A percentile compares a stretch with the other conserved stretches of the same genome.
Conservation (phyloP, 108 stramenopile genomes). For the Cyclotella atomus region DNA sequence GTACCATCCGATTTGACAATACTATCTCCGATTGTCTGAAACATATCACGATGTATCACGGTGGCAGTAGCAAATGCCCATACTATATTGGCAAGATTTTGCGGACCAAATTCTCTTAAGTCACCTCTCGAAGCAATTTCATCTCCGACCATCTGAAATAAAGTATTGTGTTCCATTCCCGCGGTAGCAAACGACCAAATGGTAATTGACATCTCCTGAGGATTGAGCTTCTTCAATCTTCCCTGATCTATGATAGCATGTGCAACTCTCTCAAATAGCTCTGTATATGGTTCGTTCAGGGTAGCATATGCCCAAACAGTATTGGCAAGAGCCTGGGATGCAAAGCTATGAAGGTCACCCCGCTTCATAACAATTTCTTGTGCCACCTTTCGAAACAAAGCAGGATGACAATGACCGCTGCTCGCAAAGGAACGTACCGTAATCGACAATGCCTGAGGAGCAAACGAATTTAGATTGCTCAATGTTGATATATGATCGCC, state of each 20-base stretch:
- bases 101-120: slow-evolving; percentile 1
- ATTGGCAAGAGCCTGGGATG: not conserved
- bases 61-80: not conserved
- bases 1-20: not conserved
- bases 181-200: slow-evolving; percentile 28
- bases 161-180: not conserved
- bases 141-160: slow-evolving; percentile 4
- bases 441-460: not conserved
- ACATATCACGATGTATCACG: not conserved
- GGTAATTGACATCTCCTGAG: slow-evolving; percentile 9
- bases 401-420: not conserved
- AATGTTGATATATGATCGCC: not conserved
- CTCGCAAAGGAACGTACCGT: not conserved
- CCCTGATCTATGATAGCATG: not conserved
- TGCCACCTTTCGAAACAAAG: not conserved
- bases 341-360: not conserved
- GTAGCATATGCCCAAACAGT: slow-evolving; percentile 25
- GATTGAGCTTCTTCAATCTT: not conserved
- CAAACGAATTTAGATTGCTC: not conserved
- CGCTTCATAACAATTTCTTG: not conserved
- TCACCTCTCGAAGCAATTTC: not conserved
- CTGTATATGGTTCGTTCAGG: not conserved
- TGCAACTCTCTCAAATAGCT: slow-evolving; percentile 1
- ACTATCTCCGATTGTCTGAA: not conserved
- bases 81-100: slow-evolving; percentile 4